Evolutionary conservation across 345 rosid species (phyloP).

Genomic region (Euphorbia lathyris): DNA sequence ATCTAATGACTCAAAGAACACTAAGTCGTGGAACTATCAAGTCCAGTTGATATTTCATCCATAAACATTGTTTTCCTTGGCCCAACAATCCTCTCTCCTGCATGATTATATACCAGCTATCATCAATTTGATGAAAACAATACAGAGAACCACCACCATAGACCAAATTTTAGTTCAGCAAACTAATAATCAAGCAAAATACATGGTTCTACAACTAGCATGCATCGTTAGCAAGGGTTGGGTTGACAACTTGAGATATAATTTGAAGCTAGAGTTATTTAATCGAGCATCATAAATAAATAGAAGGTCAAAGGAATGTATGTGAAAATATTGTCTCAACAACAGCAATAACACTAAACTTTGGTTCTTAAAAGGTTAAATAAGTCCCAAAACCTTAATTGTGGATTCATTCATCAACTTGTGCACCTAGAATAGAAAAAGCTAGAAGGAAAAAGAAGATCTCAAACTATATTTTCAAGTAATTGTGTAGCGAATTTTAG

Average conservation of each 20-base stretch:
- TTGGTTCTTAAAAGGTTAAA: background rate
- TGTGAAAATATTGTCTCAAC: background rate
- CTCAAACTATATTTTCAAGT: background rate
- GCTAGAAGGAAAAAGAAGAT: background rate
- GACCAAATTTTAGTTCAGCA: background rate
- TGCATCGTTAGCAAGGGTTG: background rate
- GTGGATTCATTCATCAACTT: background rate
- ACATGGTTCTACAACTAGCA: background rate
- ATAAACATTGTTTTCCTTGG: constrained; percentile 85
- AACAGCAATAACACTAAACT: background rate
- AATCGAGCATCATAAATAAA: background rate
- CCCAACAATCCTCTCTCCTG: constrained; percentile 97
- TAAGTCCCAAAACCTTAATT: background rate
- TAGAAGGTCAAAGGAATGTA: background rate
- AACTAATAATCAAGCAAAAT: background rate
- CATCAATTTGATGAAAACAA: background rate
- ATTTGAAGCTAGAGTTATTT: background rate
- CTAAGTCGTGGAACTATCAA: constrained; percentile 90
- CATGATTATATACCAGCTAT: constrained; percentile 11
- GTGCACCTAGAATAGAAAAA: background rate
- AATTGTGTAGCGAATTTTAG: background rate
- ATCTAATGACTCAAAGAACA: constrained; percentile 82
- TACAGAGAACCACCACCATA: background rate
- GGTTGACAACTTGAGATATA: background rate
- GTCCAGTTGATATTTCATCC: constrained; percentile 98